A percentile compares a stretch with the other conserved stretches of the same genome.
These are phyloP conservation scores for Camellia lanceoleosa DNA, from an alignment of 148 eudicot species.

Conservation along the genomic window DNA sequence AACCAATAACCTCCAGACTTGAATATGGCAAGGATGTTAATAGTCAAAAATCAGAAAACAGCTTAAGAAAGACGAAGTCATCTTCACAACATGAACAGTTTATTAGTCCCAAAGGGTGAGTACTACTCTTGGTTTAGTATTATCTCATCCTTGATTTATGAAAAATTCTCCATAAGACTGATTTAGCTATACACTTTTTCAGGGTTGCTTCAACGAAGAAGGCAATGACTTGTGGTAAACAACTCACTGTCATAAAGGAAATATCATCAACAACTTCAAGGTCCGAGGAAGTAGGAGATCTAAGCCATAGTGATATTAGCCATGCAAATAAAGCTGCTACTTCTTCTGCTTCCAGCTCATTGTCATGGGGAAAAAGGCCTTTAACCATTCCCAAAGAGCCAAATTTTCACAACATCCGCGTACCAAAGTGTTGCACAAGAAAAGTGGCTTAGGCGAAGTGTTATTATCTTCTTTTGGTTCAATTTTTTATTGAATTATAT, in stretches of 20 bases:
- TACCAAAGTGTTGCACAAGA: slow-evolving; percentile 34
- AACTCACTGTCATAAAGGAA: slow-evolving; percentile 28
- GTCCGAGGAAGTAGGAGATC: slow-evolving; percentile 22
- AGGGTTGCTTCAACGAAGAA: slow-evolving; percentile 30
- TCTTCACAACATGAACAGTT: slow-evolving; percentile 28
- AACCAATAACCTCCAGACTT: not conserved
- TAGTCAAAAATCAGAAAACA: slow-evolving; percentile 22
- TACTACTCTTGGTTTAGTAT: not conserved
- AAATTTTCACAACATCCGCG: slow-evolving; percentile 35
- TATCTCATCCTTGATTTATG: not conserved
- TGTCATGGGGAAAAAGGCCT: slow-evolving; percentile 31
- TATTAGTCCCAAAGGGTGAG: slow-evolving; percentile 47
- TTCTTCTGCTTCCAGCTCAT: slow-evolving; percentile 17
- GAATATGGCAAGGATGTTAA: too few relatives aligned
- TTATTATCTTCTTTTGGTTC: slow-evolving; percentile 25
- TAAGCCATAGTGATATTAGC: not conserved
- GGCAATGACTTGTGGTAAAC: slow-evolving; percentile 22
- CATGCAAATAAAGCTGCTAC: slow-evolving; percentile 17
- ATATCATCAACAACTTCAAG: slow-evolving; percentile 21
- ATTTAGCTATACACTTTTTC: not conserved
- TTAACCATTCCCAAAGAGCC: slow-evolving; percentile 44
- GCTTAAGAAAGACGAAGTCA: slow-evolving; percentile 26
- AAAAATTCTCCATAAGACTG: not conserved
- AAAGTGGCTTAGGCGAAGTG: slow-evolving; percentile 22
- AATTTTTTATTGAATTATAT: slow-evolving; percentile 46